These are phyloP conservation scores for Durotheca rogersii DNA, from an alignment of 495 filamentous ascomycete genomes.

Conservation along the genomic window DNA sequence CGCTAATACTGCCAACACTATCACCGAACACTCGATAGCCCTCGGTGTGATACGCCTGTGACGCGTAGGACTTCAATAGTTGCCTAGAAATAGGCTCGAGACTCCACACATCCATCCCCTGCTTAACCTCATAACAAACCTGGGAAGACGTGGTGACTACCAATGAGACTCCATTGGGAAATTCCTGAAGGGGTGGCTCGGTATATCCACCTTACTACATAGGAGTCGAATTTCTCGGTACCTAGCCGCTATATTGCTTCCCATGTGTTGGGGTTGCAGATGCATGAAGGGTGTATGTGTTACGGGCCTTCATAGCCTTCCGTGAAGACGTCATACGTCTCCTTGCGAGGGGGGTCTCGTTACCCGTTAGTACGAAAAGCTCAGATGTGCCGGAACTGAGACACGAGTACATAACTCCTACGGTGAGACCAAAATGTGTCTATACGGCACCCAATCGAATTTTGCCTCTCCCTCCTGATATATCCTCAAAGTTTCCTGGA, in stretches of 20 bases:
- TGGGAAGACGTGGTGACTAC: not conserved
- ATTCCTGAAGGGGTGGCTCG: not conserved
- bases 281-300: slow-evolving; percentile 7
- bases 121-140: not conserved
- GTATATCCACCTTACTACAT: too few relatives aligned
- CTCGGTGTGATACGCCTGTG: too few relatives aligned
- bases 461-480: too few relatives aligned
- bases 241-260: not conserved
- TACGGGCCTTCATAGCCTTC: slow-evolving; percentile 5
- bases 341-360: not conserved
- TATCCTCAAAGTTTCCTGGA: not conserved
- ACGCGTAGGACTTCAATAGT: not conserved
- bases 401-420: not conserved
- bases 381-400: not conserved
- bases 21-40: not conserved
- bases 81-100: not conserved
- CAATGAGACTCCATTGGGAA: not conserved
- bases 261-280: slow-evolving; percentile 6
- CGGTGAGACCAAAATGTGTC: not conserved
- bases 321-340: not conserved
- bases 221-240: too few relatives aligned
- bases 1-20: not conserved
- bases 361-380: slow-evolving; percentile 1
- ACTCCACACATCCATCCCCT: not conserved
- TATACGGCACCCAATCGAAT: too few relatives aligned